These are phyloP conservation scores for Aureobasidium zeae DNA, from an alignment of 2,329 filamentous ascomycete species.

Conservation along the genomic window DNA sequence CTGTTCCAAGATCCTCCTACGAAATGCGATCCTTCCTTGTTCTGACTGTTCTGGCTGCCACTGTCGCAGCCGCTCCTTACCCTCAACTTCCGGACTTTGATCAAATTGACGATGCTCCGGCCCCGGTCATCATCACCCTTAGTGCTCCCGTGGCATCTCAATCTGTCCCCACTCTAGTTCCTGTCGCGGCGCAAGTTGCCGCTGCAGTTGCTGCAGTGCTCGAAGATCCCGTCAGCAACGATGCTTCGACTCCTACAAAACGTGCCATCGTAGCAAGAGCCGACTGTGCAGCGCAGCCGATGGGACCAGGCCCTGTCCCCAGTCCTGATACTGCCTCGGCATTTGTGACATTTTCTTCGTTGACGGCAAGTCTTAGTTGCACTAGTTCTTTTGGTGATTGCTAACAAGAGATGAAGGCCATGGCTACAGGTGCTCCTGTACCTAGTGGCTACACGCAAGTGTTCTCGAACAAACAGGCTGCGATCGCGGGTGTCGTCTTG, in stretches of 20 bases:
- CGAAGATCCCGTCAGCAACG: background rate
- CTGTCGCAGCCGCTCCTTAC: constrained; percentile 19
- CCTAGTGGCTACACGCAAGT: constrained; percentile 23
- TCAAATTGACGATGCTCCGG: constrained; percentile 17
- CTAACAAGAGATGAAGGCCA: background rate
- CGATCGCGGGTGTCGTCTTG: constrained; percentile 19
- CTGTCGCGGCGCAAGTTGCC: constrained; percentile 10
- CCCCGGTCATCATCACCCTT: constrained; percentile 11
- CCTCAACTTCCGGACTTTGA: constrained; percentile 22
- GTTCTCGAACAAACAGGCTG: constrained; percentile 21
- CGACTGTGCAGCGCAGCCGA: constrained; percentile 2
- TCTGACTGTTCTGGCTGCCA: too few relatives aligned
- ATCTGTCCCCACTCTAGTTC: constrained; percentile 1
- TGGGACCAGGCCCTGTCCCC: constrained; percentile 19
- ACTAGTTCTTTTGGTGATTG: background rate
- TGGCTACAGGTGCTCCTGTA: constrained; percentile 23
- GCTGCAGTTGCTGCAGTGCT: constrained; percentile 10
- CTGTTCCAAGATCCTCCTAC: too few relatives aligned
- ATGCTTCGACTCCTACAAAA: background rate
- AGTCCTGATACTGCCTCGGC: constrained; percentile 27
- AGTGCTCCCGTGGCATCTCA: constrained; percentile 7
- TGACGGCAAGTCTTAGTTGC: background rate
- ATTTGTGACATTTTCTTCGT: constrained; percentile 21
- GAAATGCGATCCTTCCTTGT: too few relatives aligned
- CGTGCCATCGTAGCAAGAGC: background rate